Conservation (phyloP, 2,329 filamentous ascomycete species). For the Penicillium sp. region DNA sequence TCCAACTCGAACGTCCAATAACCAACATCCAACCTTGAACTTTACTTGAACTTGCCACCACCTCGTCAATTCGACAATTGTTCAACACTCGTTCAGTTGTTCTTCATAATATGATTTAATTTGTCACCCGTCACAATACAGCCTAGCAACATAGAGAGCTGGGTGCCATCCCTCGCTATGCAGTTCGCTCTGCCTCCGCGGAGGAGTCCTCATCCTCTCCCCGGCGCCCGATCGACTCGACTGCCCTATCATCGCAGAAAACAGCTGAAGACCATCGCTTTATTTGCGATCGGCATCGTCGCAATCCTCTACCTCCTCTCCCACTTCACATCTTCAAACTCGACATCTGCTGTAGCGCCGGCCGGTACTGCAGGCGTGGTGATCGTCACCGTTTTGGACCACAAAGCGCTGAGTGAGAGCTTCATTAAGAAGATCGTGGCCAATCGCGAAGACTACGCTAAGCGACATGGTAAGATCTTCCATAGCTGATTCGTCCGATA, state of each 20-base stretch:
- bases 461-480: slow-evolving; percentile 73
- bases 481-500: not conserved
- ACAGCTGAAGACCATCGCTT: slow-evolving; percentile 63
- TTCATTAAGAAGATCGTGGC: slow-evolving; percentile 76
- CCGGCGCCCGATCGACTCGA: slow-evolving; percentile 61
- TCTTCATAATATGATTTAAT: slow-evolving; percentile 16
- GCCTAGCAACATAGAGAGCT: slow-evolving; percentile 23
- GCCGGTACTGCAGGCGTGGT: slow-evolving; percentile 61
- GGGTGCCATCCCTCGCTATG: slow-evolving; percentile 57
- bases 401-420: slow-evolving; percentile 62
- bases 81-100: not conserved
- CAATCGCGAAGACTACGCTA: slow-evolving; percentile 84
- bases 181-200: slow-evolving; percentile 88
- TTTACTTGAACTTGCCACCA: not conserved
- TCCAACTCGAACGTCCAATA: not conserved
- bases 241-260: slow-evolving; percentile 58
- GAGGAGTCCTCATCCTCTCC: slow-evolving; percentile 76
- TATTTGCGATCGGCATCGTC: slow-evolving; percentile 61
- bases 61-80: not conserved
- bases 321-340: slow-evolving; percentile 38
- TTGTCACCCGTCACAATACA: not conserved
- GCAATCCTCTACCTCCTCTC: slow-evolving; percentile 66
- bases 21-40: not conserved
- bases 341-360: slow-evolving; percentile 30
- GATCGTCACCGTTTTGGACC: slow-evolving; percentile 83